These are phyloP conservation scores for Cucurbita ficifolia DNA, from an alignment of 306 rosid genomes.

Conservation along the genomic window DNA sequence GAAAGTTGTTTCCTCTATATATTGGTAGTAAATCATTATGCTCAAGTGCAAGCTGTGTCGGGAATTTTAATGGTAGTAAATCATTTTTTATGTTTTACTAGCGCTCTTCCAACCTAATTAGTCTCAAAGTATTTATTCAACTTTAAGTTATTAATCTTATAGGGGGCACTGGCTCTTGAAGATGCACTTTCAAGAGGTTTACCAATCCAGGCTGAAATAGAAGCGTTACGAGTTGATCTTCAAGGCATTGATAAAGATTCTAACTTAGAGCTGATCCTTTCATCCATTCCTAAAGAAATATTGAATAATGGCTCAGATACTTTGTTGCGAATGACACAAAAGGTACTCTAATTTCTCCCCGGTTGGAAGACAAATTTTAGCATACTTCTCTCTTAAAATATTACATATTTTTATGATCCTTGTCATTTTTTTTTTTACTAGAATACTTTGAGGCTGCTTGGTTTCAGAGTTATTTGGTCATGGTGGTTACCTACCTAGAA, in stretches of 20 bases:
- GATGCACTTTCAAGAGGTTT: constrained; percentile 80
- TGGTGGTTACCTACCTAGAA: too few species aligned
- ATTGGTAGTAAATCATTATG: background rate
- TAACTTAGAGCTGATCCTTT: constrained; percentile 58
- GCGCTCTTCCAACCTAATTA: background rate
- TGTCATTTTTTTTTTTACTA: background rate
- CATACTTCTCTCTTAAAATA: background rate
- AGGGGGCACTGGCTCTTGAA: constrained; percentile 89
- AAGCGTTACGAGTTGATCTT: constrained; percentile 46
- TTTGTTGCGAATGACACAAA: constrained; percentile 53
- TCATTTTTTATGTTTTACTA: background rate
- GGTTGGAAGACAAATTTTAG: background rate
- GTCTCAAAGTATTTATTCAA: background rate
- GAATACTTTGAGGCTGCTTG: background rate
- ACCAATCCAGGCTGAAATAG: constrained; percentile 66
- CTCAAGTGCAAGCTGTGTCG: background rate
- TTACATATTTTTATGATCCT: background rate
- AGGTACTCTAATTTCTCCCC: constrained; percentile 21
- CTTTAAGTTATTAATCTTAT: constrained; percentile 22
- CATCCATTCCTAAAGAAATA: constrained; percentile 85
- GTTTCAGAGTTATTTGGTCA: background rate
- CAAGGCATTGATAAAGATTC: constrained; percentile 72
- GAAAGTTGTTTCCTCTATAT: background rate
- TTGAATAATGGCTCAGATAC: constrained; percentile 55
- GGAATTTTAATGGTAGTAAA: background rate